Conservation (phyloP, 495 filamentous ascomycete genomes). For the Tuber indicum region DNA sequence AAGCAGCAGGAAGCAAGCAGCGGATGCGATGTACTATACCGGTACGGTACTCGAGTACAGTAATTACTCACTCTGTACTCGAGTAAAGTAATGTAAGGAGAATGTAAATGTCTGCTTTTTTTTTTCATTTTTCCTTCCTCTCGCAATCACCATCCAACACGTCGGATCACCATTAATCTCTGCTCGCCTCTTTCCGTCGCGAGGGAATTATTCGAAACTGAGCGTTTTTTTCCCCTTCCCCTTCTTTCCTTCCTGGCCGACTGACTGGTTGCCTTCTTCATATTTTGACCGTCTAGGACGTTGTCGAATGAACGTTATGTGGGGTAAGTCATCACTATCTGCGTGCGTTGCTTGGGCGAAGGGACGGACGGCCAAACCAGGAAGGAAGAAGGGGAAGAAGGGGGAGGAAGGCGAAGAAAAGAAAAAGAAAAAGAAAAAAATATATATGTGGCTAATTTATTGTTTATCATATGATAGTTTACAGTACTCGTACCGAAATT, state of each 20-base stretch:
- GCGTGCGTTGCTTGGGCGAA: not conserved
- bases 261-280: not conserved
- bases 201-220: constrained; percentile 7
- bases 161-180: not conserved
- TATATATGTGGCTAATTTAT: not conserved
- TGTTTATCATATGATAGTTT: not conserved
- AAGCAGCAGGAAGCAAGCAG: constrained; percentile 1
- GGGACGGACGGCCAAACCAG: not conserved
- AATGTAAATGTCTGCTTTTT: not conserved
- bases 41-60: too few relatives aligned
- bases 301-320: constrained; percentile 1
- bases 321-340: not conserved
- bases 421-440: not conserved
- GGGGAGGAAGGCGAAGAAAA: not conserved
- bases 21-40: not conserved
- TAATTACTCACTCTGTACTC: too few relatives aligned
- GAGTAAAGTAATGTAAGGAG: not conserved
- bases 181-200: not conserved
- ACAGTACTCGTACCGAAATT: not conserved
- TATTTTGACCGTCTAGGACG: not conserved
- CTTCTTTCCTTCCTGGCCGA: not conserved
- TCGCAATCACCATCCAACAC: constrained; percentile 3
- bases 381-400: not conserved
- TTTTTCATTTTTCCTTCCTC: not conserved
- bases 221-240: not conserved